Base-by-base conservation (phyloP, 495 filamentous ascomycete genomes). In the Xylaria nigripes region DNA sequence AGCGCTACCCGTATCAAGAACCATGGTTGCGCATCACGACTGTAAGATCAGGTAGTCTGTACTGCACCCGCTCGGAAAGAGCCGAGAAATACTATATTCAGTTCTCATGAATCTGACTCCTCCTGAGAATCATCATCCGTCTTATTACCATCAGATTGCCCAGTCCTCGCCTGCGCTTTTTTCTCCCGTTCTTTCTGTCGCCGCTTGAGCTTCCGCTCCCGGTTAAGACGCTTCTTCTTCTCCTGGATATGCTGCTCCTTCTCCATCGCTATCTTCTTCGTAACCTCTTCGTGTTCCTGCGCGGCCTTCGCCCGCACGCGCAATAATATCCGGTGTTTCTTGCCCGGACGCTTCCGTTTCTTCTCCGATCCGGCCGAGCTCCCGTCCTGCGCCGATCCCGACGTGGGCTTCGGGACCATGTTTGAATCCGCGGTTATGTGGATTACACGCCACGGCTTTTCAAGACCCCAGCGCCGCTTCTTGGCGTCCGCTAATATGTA, bases 401-500 rank as follows among this genome's bases (percentile, higher is more conserved):
- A 6, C 25, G 27, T 10, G 0, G 51, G 5, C 30, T 41, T 29
- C 15, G 43, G 1, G 25, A 2, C 43, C 5, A 32, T 6, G 30
- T 48, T 57, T 13, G 41, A 38, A 10, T 50, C 56, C 34, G 66
- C 54, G 7, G 43, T 58, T 30, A 75, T 62, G 18, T 52, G 69
- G n/a, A 62, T 70, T 29, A 82, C 77, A 46, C 72, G 70, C 80
- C 80, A 83, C 3, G 79, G 77, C 50, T 78, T 64, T 55, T 75
- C 76, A 22, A 78, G 68, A 0, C 78, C 78, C 72, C 79, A 81
- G 12, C 70, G 66, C 50, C 77, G 65, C 55, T 61, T 65, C 55
- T 52, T 58, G 15, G 74, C 64, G 50, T 68, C 58, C 5, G 64
- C 56, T 0, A 72, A 24, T 7, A 83, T 66, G 1, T 76, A 70